These are phyloP conservation scores for Colletotrichum acutatum DNA, from an alignment of 2,329 filamentous ascomycete genomes.

Conservation along the genomic window DNA sequence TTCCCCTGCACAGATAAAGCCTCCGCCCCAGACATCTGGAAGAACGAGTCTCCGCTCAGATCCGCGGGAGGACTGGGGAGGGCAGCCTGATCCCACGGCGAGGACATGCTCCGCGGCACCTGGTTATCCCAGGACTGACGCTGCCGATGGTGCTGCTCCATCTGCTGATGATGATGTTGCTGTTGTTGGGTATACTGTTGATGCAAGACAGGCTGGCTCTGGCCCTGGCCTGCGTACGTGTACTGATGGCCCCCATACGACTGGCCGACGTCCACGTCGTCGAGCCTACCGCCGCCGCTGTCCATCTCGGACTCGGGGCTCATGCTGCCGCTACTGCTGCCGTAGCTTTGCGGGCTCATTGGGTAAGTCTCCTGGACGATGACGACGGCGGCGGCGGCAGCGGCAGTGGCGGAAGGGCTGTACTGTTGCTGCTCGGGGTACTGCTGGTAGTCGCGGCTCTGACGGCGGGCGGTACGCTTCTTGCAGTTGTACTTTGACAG, in stretches of 20 bases:
- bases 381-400: background rate
- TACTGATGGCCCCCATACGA: background rate
- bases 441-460: background rate
- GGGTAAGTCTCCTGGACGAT: background rate
- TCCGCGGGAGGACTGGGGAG: conserved; percentile 12
- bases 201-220: background rate
- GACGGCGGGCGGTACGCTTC: conserved; percentile 45
- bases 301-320: background rate
- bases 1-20: background rate
- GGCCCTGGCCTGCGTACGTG: background rate
- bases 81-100: background rate
- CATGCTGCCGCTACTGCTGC: background rate
- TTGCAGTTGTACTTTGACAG: conserved; percentile 60
- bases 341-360: background rate
- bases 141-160: background rate
- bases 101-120: background rate
- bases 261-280: background rate
- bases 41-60: background rate
- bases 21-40: background rate
- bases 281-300: background rate
- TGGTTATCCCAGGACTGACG: background rate
- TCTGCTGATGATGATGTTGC: background rate
- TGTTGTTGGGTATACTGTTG: background rate
- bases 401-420: background rate
- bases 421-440: background rate